phyloP scores from a whole-genome alignment of 768 basidiomycete genomes.

The Rhizopogon rudus region DNA sequence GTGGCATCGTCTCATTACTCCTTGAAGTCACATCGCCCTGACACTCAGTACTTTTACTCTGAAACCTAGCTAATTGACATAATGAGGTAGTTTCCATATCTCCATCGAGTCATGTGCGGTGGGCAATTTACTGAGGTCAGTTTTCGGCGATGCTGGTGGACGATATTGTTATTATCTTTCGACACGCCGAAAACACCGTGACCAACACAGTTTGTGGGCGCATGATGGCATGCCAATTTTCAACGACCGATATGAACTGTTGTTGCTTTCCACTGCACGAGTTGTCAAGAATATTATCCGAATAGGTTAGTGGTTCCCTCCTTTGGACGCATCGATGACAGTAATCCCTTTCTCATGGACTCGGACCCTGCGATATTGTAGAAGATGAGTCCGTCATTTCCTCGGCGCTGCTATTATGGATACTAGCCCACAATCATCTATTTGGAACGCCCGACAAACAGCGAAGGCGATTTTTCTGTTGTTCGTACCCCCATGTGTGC shows the following conservation, averaged over 20 bases:
- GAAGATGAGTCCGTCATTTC: background rate
- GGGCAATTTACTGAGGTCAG: background rate
- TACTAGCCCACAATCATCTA: background rate
- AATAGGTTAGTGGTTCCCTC: background rate
- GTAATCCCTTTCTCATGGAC: background rate
- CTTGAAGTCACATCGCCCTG: background rate
- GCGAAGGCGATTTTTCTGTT: background rate
- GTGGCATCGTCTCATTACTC: background rate
- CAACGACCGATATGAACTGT: conserved; percentile 1
- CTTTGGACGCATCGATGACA: background rate
- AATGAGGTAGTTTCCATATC: background rate
- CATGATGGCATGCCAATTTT: background rate
- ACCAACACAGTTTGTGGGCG: conserved; percentile 1
- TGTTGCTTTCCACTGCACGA: background rate
- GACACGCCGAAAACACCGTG: background rate
- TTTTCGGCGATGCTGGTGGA: background rate
- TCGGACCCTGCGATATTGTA: background rate
- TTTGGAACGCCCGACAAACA: too few species aligned
- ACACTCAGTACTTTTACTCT: background rate
- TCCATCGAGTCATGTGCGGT: background rate
- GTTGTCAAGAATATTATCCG: too few species aligned
- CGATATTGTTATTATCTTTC: background rate
- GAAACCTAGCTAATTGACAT: background rate
- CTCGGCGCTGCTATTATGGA: background rate
- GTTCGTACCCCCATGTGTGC: background rate